phyloP scores from a whole-genome alignment of 495 filamentous ascomycete species.

The Lepraria neglecta region DNA sequence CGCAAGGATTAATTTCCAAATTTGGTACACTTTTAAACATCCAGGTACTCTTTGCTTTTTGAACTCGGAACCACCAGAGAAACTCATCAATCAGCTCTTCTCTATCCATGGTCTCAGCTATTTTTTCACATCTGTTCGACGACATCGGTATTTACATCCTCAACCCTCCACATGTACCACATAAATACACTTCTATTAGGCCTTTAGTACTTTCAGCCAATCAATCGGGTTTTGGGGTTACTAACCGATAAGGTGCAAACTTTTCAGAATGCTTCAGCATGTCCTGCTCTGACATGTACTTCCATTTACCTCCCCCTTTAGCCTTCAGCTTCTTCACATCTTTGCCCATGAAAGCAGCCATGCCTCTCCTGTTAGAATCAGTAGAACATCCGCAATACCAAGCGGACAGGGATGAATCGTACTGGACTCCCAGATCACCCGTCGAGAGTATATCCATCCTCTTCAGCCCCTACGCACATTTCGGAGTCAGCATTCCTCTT shows the following conservation, averaged over 20 bases:
- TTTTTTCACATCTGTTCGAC: slow-evolving; percentile 38
- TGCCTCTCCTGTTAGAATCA: slow-evolving; percentile 55
- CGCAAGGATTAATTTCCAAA: too few species aligned
- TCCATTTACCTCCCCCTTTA: slow-evolving; percentile 84
- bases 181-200: slow-evolving; percentile 58
- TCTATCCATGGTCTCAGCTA: too few species aligned
- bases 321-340: slow-evolving; percentile 79
- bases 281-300: slow-evolving; percentile 90
- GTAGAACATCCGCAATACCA: not conserved
- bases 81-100: not conserved
- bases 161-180: slow-evolving; percentile 92
- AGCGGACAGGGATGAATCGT: slow-evolving; percentile 30
- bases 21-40: not conserved
- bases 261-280: slow-evolving; percentile 77
- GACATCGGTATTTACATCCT: slow-evolving; percentile 65
- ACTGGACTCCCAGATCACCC: slow-evolving; percentile 91
- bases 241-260: slow-evolving; percentile 76
- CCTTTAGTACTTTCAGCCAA: slow-evolving; percentile 14
- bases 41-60: not conserved
- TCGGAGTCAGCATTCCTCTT: too few species aligned
- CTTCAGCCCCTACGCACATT: slow-evolving; percentile 50
- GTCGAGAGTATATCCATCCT: slow-evolving; percentile 88
- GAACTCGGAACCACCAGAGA: not conserved
- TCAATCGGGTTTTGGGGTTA: slow-evolving; percentile 29
- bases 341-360: slow-evolving; percentile 78